Percentiles rank a stretch among this genome's conserved stretches.
These are phyloP conservation scores for Aspergillus awamori DNA, from an alignment of 2,329 filamentous ascomycete genomes.

Conservation along the genomic window DNA sequence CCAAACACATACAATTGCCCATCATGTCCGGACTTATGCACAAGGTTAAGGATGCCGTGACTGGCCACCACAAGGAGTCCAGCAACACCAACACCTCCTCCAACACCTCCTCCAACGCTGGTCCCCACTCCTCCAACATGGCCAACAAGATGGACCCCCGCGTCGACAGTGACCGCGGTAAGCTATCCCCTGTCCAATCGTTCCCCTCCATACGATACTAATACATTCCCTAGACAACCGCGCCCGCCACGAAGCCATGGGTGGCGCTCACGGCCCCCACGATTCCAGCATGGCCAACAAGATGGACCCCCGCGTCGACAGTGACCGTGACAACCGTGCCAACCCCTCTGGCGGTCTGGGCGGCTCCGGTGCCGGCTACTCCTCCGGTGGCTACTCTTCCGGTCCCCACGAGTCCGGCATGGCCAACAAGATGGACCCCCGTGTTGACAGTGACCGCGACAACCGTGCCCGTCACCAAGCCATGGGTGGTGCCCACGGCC, in stretches of 20 bases:
- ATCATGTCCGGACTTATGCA: conserved; percentile 48
- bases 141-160: conserved; percentile 27
- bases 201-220: background rate
- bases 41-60: conserved; percentile 50
- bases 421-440: conserved; percentile 23
- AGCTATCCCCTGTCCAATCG: background rate
- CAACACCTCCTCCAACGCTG: conserved; percentile 20
- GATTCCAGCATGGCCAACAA: conserved; percentile 20
- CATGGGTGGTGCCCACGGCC: conserved; percentile 34
- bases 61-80: conserved; percentile 29
- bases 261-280: conserved; percentile 3
- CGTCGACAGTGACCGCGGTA: conserved; percentile 23
- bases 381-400: conserved; percentile 6
- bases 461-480: conserved; percentile 19
- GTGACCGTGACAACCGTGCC: conserved; percentile 19
- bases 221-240: conserved; percentile 7
- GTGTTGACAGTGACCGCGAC: conserved; percentile 19
- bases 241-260: conserved; percentile 10
- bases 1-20: conserved; percentile 10
- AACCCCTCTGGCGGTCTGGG: conserved; percentile 2
- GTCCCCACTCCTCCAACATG: conserved; percentile 19
- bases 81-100: conserved; percentile 10
- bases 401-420: conserved; percentile 35
- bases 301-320: conserved; percentile 24
- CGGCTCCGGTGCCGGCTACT: background rate